Evolutionary conservation across 2,329 filamentous ascomycete species (phyloP), one percentile per base, ranked within the genome.

Genomic region (Bipolaris sorokiniana): DNA sequence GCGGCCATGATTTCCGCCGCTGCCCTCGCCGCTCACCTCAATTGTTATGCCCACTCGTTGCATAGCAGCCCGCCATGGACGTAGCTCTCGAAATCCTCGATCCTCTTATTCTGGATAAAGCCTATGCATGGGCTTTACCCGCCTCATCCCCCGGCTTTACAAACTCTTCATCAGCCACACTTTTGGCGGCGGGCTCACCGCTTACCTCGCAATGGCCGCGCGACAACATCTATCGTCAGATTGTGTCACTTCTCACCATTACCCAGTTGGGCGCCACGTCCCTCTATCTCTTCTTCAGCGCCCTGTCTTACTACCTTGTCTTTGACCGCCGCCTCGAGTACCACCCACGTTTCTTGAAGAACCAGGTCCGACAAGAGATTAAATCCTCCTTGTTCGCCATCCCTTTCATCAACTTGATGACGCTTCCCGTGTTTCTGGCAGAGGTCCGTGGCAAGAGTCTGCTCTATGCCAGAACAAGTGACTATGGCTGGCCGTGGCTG

Each of bases 181-280:
- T 55, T 31, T 37, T 38, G 22, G 38, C 47, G n/a, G 23, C 22
- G 34, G 51, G 23, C 22, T 15, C 47, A 37, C 44, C 37, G 45
- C 26, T 20, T 16, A 16, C 52, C 31, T 55, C 52, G 18, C 52
- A 55, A 55, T 55, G 52, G 52, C 28, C 52, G 20, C 52, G 52
- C 52, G 52, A 55, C 52, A 55, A 55, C 52, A 38, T 55, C 33
- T 55, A 55, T 28, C 52, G 52, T 20, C 52, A 55, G 33, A 55
- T 55, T 20, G 7, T 55, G 3, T 55, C 52, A 20, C 50, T 55
- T 44, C 52, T 55, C 40, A 7, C 51, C 33, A 51, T 55, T 15
- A 55, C 52, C 15, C 52, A 55, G 47, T 23, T 55, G 7, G 52
- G 52, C 40, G 52, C 52, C 1, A 55, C 52, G n/a, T 51, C 38